A percentile compares a stretch with the other conserved stretches of the same genome.
Evolutionary conservation across 768 basidiomycete genomes (phyloP).

Genomic region (Tylopilus sp.): DNA sequence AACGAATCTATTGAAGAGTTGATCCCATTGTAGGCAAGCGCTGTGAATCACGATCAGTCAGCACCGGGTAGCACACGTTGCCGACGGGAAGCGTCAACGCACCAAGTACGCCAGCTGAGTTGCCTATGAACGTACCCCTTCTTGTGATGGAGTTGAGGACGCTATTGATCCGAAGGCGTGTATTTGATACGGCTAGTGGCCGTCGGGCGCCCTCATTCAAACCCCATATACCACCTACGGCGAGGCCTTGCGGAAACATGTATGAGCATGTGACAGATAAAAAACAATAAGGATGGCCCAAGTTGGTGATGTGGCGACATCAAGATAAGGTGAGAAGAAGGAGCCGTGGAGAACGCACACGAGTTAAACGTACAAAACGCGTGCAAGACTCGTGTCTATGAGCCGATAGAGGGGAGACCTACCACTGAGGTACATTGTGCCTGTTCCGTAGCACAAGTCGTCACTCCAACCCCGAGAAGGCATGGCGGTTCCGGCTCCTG

Average conservation of each 20-base stretch:
- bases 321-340: slow-evolving; percentile 67
- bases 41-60: slow-evolving; percentile 47
- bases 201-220: slow-evolving; percentile 89
- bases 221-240: slow-evolving; percentile 94
- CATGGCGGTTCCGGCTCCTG: slow-evolving; percentile 86
- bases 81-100: slow-evolving; percentile 41
- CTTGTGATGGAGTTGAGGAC: slow-evolving; percentile 94
- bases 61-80: slow-evolving; percentile 26
- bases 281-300: slow-evolving; percentile 78
- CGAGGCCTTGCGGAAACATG: slow-evolving; percentile 73
- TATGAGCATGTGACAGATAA: slow-evolving; percentile 71
- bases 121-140: slow-evolving; percentile 96
- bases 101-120: slow-evolving; percentile 98
- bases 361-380: slow-evolving; percentile 43
- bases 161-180: slow-evolving; percentile 92
- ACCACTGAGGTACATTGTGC: slow-evolving; percentile 98
- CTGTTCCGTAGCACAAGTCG: slow-evolving; percentile 98
- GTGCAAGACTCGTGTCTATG: slow-evolving; percentile 41
- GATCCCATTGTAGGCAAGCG: slow-evolving; percentile 92
- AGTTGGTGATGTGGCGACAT: slow-evolving; percentile 51
- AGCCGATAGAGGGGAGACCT: slow-evolving; percentile 60
- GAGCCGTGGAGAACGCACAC: slow-evolving; percentile 44
- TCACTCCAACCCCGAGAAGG: slow-evolving; percentile 98
- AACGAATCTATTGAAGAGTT: slow-evolving; percentile 90
- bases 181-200: slow-evolving; percentile 82